phyloP scores from a whole-genome alignment of 2,329 filamentous ascomycete genomes.

The Colletotrichum navitas region DNA sequence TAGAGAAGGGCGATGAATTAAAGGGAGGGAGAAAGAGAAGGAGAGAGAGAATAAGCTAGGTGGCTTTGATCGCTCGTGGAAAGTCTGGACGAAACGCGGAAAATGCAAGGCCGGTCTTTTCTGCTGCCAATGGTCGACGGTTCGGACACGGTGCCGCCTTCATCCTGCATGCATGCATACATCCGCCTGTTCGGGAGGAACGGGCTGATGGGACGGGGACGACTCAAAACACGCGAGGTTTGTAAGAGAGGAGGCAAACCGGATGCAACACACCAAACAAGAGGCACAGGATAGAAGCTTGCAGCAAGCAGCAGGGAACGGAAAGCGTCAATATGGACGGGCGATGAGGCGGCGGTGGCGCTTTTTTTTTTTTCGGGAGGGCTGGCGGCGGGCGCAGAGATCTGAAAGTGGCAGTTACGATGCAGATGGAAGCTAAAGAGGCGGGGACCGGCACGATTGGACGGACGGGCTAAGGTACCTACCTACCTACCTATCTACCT shows the following conservation, averaged over 20 bases:
- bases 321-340: constrained; percentile 7
- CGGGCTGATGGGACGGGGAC: constrained; percentile 4
- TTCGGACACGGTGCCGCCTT: constrained; percentile 23
- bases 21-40: not conserved
- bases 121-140: constrained; percentile 9
- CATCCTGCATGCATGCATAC: constrained; percentile 1
- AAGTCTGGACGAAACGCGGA: constrained; percentile 40
- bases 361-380: not conserved
- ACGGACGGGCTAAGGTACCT: not conserved
- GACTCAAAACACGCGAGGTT: constrained; percentile 26
- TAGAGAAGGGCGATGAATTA: not conserved
- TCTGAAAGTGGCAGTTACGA: constrained; percentile 16
- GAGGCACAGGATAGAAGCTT: not conserved
- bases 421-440: constrained; percentile 7
- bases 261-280: constrained; percentile 12
- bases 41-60: not conserved
- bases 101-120: constrained; percentile 30
- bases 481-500: not conserved
- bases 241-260: constrained; percentile 16
- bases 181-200: constrained; percentile 6
- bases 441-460: not conserved
- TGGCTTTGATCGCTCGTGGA: constrained; percentile 1
- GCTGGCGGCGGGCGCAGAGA: not conserved
- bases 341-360: constrained; percentile 17
- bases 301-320: not conserved